Percentiles rank a stretch among this genome's conserved stretches.
Conservation (phyloP, 495 filamentous ascomycete species). For the Annulohypoxylon nitens region DNA sequence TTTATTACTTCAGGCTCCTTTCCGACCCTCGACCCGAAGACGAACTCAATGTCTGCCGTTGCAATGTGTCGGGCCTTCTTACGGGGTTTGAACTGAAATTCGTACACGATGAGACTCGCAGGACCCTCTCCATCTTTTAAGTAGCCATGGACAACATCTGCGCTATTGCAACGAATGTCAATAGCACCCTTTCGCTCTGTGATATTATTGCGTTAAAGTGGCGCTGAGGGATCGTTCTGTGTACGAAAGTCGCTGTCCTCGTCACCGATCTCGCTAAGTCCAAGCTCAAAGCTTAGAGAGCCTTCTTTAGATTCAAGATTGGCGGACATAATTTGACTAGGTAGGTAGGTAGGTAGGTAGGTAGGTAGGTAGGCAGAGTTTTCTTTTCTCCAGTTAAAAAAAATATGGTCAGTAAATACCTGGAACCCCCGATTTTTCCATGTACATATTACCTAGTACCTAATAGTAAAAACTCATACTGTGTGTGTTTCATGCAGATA, state of each 20-base stretch:
- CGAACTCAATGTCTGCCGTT: constrained; percentile 32
- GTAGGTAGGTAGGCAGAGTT: too few species aligned
- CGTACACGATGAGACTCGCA: constrained; percentile 40
- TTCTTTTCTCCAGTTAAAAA: too few species aligned
- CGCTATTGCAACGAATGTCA: constrained; percentile 35
- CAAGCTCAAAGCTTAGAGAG: constrained; percentile 1
- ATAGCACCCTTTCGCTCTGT: constrained; percentile 44
- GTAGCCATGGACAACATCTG: constrained; percentile 42
- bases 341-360: too few species aligned
- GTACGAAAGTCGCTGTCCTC: constrained; percentile 36
- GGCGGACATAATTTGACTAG: constrained; percentile 8
- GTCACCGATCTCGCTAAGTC: neutral
- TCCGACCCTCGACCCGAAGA: constrained; percentile 17
- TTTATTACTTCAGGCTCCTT: constrained; percentile 32
- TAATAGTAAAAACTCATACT: too few species aligned
- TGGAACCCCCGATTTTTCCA: too few species aligned
- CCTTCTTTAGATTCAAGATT: neutral
- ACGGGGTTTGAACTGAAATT: constrained; percentile 41
- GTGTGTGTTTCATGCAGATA: constrained; percentile 1
- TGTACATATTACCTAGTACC: too few species aligned
- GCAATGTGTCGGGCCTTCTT: constrained; percentile 37
- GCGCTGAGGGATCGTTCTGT: constrained; percentile 41
- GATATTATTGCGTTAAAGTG: constrained; percentile 38
- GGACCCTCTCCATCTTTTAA: constrained; percentile 2
- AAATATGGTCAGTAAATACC: too few species aligned